Base-by-base conservation (phyloP, 2,329 filamentous ascomycete genomes). In the Calonectria pteridis region DNA sequence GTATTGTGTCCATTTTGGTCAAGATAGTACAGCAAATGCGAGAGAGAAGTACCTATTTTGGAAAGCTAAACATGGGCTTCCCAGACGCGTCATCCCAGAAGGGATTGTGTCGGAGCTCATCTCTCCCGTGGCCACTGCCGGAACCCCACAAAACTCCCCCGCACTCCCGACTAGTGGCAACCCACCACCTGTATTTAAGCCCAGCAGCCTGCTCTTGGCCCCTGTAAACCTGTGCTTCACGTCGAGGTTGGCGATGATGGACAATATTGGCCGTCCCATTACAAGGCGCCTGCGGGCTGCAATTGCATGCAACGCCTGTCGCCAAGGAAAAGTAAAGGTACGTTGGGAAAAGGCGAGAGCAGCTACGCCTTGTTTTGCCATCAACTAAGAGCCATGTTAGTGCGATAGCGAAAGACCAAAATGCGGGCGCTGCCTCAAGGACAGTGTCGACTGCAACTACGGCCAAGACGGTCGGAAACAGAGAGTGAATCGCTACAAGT, bases 281-380 rank as follows among this genome's bases (percentile, higher is more conserved):
- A 75, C 73, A n/a, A 80, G 73, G 65, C 72, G 79, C 26, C 73
- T 75, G 16, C 71, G 79, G 49, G 79, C 77, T 20, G 73, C 75
- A 23, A 73, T 77, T 31, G 78, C 78, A 20, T 80, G 78, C 69
- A 77, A 76, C 64, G 53, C 68, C 1, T 80, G 78, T 53, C 68
- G 77, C 37, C 75, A 76, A 46, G 77, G 75, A 43, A 80, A 80
- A 71, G 79, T 77, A 63, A 80, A 77, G 70, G 78, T 80, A 67
- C 65, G 69, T 20, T 26, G 35, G 4, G 26, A 10, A 6, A 13
- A 9, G 11, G 7, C 7, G 43, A 46, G 5, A 3, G 3, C 16
- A 7, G 28, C 2, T 7, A 20, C 3, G 2, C 20, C 7, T 11
- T n/a, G 7, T 5, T n/a, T 7, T 14, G 13, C 46, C 7, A 10